Evolutionary conservation across 2,329 filamentous ascomycete genomes (phyloP).

Genomic region (Botrytis squamosa): DNA sequence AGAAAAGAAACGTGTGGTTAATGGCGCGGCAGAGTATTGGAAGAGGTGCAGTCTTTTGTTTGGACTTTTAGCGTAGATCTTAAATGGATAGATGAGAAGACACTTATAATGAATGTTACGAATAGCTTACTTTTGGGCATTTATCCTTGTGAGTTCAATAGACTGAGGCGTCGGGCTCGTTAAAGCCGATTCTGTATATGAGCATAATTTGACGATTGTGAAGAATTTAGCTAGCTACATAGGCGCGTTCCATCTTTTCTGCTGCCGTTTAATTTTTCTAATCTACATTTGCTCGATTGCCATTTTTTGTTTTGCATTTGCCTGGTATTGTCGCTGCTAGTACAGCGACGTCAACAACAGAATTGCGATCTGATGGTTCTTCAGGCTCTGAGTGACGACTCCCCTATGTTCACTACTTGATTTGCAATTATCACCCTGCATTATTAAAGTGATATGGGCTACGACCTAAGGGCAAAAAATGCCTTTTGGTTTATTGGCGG

Average conservation of each 20-base stretch:
- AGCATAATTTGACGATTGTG: background rate
- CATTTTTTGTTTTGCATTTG: background rate
- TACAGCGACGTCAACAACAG: background rate
- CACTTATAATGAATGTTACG: background rate
- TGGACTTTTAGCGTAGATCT: constrained; percentile 59
- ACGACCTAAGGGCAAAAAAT: background rate
- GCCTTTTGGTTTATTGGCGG: rapidly evolving
- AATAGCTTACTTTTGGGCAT: background rate
- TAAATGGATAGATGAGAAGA: background rate
- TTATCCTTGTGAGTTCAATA: background rate
- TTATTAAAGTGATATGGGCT: too few relatives aligned
- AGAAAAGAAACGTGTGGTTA: constrained; percentile 54
- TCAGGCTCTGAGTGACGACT: rapidly evolving
- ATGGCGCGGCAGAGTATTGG: constrained; percentile 74
- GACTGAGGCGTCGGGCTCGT: background rate
- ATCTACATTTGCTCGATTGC: background rate
- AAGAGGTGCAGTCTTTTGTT: constrained; percentile 80
- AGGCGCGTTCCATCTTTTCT: background rate
- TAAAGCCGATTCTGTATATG: background rate
- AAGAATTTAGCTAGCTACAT: background rate
- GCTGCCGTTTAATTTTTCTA: background rate
- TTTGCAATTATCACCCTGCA: background rate
- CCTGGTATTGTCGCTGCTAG: background rate
- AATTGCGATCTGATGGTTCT: background rate
- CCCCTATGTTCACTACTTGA: background rate